phyloP scores from a whole-genome alignment of 2,329 filamentous ascomycete genomes.

The Talaromyces atroroseus region DNA sequence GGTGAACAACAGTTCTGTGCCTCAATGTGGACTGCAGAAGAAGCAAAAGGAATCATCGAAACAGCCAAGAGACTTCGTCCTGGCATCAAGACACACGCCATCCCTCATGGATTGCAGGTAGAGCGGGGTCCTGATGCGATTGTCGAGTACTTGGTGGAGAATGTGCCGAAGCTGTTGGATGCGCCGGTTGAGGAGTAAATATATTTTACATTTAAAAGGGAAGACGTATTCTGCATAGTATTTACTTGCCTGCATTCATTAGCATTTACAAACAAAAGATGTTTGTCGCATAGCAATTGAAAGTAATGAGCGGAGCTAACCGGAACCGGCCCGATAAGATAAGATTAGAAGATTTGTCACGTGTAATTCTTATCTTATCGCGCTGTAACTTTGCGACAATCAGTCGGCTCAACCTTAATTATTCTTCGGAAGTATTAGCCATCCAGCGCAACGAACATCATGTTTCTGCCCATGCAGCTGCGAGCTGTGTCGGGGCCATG shows the following conservation, averaged over 20 bases:
- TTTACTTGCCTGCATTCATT: too few relatives aligned
- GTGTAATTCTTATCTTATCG: background rate
- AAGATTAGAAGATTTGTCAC: too few relatives aligned
- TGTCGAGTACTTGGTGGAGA: constrained; percentile 38
- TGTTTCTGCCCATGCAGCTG: background rate
- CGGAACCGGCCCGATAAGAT: background rate
- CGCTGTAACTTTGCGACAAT: background rate
- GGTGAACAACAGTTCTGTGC: constrained; percentile 51
- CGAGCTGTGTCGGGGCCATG: background rate
- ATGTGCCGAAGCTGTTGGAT: constrained; percentile 37
- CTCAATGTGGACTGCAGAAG: constrained; percentile 51
- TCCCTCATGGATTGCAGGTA: constrained; percentile 39
- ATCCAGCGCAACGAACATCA: background rate
- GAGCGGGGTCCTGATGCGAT: constrained; percentile 39
- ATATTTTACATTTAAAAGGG: background rate
- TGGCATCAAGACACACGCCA: constrained; percentile 39
- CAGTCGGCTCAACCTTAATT: background rate
- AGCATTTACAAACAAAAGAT: too few relatives aligned
- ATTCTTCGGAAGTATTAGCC: background rate
- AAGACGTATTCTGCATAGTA: too few relatives aligned
- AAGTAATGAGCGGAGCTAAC: too few relatives aligned
- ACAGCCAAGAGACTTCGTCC: constrained; percentile 34
- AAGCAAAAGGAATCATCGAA: constrained; percentile 33
- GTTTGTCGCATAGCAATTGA: too few relatives aligned
- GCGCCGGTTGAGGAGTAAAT: constrained; percentile 3